Evolutionary conservation across 2,329 filamentous ascomycete species (phyloP).

Genomic region (Xylaria sp.): DNA sequence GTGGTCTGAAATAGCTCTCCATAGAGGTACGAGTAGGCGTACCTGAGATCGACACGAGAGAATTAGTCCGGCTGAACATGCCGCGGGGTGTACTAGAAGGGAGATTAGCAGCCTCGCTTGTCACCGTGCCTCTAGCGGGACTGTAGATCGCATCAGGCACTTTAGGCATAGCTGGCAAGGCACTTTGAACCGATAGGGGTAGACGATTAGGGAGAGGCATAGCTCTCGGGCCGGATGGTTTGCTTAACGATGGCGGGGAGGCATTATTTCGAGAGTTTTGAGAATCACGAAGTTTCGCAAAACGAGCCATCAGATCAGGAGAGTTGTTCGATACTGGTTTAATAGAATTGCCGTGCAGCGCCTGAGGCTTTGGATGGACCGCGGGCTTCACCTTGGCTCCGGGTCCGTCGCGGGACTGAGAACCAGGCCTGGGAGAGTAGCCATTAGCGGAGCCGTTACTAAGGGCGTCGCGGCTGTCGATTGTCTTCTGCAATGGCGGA

Average conservation of each 20-base stretch:
- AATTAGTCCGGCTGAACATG: slow-evolving; percentile 70
- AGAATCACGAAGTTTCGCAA: slow-evolving; percentile 65
- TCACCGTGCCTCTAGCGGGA: slow-evolving; percentile 77
- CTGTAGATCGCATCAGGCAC: slow-evolving; percentile 81
- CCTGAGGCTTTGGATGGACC: slow-evolving; percentile 75
- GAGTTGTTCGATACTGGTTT: slow-evolving; percentile 52
- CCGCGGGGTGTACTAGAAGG: slow-evolving; percentile 73
- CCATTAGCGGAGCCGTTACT: slow-evolving; percentile 3
- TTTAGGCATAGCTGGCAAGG: slow-evolving; percentile 72
- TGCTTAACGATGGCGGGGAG: slow-evolving; percentile 60
- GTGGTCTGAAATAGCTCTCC: slow-evolving; percentile 46
- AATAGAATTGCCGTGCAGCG: slow-evolving; percentile 71
- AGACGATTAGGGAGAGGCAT: slow-evolving; percentile 61
- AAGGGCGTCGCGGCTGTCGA: slow-evolving; percentile 4
- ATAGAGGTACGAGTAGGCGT: slow-evolving; percentile 45
- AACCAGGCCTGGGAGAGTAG: slow-evolving; percentile 6
- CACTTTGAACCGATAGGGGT: slow-evolving; percentile 61
- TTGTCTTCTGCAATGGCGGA: slow-evolving; percentile 13
- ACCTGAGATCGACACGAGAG: slow-evolving; percentile 56
- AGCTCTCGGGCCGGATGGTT: slow-evolving; percentile 56
- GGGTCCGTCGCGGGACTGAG: slow-evolving; percentile 9
- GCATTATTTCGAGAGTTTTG: slow-evolving; percentile 52
- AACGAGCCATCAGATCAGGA: slow-evolving; percentile 66
- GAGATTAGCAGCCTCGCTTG: slow-evolving; percentile 71
- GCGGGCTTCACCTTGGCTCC: slow-evolving; percentile 55